phyloP scores from a whole-genome alignment of 192 early-diverging fungal genomes.

The Entomortierella chlamydospora region DNA sequence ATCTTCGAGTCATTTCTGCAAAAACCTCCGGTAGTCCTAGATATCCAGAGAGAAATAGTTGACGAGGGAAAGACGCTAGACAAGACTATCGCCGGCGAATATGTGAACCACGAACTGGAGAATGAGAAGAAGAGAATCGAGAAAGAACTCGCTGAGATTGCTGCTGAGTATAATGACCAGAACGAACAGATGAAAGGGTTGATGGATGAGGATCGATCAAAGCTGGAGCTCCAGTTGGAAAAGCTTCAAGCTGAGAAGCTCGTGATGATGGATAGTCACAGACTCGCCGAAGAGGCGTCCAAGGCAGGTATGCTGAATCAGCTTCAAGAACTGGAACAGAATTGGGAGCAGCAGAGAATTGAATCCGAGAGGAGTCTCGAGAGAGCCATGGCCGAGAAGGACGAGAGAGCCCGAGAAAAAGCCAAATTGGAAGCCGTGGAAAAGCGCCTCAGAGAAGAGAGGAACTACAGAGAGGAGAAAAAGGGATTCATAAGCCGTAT shows the following conservation, averaged over 20 bases:
- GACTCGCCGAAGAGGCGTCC: neutral
- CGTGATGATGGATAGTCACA: neutral
- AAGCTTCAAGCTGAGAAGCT: neutral
- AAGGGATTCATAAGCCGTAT: too few species aligned
- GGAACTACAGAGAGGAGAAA: too few species aligned
- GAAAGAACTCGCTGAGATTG: neutral
- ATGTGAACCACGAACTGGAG: neutral
- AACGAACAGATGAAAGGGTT: neutral
- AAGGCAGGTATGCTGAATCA: neutral
- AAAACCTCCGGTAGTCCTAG: neutral
- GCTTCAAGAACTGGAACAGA: too few species aligned
- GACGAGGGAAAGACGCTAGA: neutral
- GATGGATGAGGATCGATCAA: neutral
- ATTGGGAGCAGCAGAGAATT: too few species aligned
- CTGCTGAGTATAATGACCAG: neutral
- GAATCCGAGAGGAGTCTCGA: too few species aligned
- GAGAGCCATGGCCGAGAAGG: too few species aligned
- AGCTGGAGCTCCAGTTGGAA: neutral
- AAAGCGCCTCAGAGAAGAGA: too few species aligned
- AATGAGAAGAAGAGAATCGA: neutral
- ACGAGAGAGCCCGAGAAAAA: too few species aligned
- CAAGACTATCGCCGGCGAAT: neutral
- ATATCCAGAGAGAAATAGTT: conserved; percentile 7
- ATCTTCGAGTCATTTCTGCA: neutral
- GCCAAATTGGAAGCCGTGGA: too few species aligned